Evolutionary conservation across 371 early-diverging fungal genomes (phyloP).

Genomic region (Mortierella sp.): DNA sequence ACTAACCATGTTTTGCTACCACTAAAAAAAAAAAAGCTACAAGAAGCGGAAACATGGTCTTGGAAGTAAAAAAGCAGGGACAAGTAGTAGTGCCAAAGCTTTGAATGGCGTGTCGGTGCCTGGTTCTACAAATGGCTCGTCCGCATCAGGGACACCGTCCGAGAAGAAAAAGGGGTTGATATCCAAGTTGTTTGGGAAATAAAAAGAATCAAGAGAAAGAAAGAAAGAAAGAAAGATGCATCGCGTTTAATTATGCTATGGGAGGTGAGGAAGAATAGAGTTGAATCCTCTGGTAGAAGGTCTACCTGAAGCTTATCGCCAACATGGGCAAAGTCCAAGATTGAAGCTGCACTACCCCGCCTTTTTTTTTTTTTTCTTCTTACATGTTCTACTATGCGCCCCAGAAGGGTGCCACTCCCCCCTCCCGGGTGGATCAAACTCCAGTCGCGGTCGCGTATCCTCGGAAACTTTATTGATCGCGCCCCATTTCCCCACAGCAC

Average conservation of each 20-base stretch:
- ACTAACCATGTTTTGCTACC: neutral
- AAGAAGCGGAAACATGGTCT: constrained; percentile 54
- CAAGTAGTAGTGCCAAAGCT: neutral
- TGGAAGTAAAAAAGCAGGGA: constrained; percentile 23
- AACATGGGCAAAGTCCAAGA: no score
- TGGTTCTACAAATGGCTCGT: neutral
- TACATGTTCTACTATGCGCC: no score
- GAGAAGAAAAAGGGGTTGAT: constrained; percentile 50
- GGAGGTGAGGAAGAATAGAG: no score
- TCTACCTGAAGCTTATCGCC: no score
- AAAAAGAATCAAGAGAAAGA: constrained; percentile 8
- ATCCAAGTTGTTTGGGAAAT: constrained; percentile 48
- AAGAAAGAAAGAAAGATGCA: neutral
- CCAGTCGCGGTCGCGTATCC: no score
- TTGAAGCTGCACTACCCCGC: no score
- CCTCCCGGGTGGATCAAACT: no score
- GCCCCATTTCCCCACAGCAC: no score
- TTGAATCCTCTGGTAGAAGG: no score
- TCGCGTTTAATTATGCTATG: neutral
- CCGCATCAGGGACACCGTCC: constrained; percentile 30
- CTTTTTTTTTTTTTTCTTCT: no score
- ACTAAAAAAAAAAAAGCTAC: constrained; percentile 11
- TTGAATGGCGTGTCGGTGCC: neutral
- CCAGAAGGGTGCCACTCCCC: no score
- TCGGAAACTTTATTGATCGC: no score